Evolutionary conservation across 2,329 filamentous ascomycete species (phyloP).

Genomic region (Xylariomycetidae sp.): DNA sequence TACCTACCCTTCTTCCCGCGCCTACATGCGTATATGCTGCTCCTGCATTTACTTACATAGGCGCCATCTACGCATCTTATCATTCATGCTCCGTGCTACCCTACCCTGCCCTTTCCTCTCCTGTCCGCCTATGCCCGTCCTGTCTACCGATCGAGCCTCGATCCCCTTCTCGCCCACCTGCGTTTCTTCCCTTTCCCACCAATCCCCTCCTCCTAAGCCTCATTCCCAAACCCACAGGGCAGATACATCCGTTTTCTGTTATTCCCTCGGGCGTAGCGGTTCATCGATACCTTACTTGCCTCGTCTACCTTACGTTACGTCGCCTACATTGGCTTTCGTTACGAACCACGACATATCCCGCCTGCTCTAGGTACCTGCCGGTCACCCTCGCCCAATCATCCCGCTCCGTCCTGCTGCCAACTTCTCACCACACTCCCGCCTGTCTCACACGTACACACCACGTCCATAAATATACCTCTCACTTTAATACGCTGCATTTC

Average conservation of each 20-base stretch:
- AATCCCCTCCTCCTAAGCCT: conserved; percentile 20
- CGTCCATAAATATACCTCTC: conserved; percentile 11
- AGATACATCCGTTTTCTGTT: too few species aligned
- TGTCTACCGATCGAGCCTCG: too few species aligned
- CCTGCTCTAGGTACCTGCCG: conserved; percentile 17
- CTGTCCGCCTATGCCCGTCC: too few species aligned
- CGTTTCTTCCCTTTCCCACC: too few species aligned
- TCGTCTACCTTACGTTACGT: conserved; percentile 21
- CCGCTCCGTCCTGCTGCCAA: conserved; percentile 12
- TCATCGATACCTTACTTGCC: conserved; percentile 31
- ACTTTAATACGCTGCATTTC: conserved; percentile 27
- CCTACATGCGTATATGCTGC: conserved; percentile 19
- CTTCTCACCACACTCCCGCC: conserved; percentile 22
- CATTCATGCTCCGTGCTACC: too few species aligned
- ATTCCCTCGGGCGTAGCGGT: too few species aligned
- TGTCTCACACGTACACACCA: conserved; percentile 18
- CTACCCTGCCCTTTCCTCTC: too few species aligned
- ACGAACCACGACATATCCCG: conserved; percentile 25
- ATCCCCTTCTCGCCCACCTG: too few species aligned
- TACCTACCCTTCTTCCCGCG: conserved; percentile 16
- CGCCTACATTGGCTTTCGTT: conserved; percentile 26
- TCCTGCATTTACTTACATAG: conserved; percentile 15
- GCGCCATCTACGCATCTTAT: too few species aligned
- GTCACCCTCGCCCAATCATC: conserved; percentile 22
- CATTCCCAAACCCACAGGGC: conserved; percentile 23